Evolutionary conservation across 257 asterid species (phyloP).

Genomic region (Vinca minor): DNA sequence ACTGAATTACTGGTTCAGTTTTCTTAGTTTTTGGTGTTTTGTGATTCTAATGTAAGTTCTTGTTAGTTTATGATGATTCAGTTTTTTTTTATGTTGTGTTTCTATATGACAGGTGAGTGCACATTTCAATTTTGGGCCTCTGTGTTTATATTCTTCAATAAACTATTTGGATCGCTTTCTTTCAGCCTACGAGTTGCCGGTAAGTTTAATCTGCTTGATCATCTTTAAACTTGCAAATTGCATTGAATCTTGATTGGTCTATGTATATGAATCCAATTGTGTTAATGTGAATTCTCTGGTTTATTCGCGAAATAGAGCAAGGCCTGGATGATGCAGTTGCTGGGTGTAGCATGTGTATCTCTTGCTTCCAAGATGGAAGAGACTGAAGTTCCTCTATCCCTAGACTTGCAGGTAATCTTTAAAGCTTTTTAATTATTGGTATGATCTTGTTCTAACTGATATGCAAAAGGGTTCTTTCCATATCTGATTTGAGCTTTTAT

Average conservation of each 20-base stretch:
- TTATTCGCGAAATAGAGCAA: constrained; percentile 22
- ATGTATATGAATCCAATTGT: too few species aligned
- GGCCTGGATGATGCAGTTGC: constrained; percentile 35
- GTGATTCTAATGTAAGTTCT: too few species aligned
- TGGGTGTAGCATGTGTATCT: constrained; percentile 37
- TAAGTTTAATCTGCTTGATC: constrained; percentile 17
- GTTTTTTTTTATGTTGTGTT: constrained; percentile 3
- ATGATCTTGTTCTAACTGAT: background rate
- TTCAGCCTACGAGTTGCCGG: constrained; percentile 37
- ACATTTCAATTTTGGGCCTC: constrained; percentile 33
- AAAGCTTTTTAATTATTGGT: background rate
- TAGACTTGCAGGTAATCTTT: constrained; percentile 38
- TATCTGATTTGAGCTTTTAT: background rate
- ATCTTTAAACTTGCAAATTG: constrained; percentile 1
- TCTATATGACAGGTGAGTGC: constrained; percentile 27
- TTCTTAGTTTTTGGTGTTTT: too few species aligned
- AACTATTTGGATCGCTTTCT: constrained; percentile 41
- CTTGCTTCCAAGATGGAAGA: constrained; percentile 47
- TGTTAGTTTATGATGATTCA: background rate
- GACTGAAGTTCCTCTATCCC: constrained; percentile 29
- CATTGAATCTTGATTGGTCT: background rate
- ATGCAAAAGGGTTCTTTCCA: background rate
- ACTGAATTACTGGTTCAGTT: too few species aligned
- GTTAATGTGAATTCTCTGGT: constrained; percentile 12
- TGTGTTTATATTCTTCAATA: constrained; percentile 31